phyloP scores from a whole-genome alignment of 345 rosid genomes.

The Acer negundo region DNA sequence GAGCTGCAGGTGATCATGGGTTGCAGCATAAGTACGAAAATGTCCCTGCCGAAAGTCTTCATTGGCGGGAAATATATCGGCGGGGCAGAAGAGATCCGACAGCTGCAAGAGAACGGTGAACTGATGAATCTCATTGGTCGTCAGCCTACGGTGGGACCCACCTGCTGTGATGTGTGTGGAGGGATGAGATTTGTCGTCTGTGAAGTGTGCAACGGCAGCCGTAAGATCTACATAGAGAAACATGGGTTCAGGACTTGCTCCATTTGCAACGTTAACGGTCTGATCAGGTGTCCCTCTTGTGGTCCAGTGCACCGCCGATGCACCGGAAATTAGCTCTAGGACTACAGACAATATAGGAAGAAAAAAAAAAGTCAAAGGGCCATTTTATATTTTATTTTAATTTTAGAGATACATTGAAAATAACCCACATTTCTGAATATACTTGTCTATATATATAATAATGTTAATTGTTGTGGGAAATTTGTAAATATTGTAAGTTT shows the following conservation, averaged over 20 bases:
- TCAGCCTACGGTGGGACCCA: constrained; percentile 27
- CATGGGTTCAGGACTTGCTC: constrained; percentile 46
- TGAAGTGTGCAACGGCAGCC: constrained; percentile 57
- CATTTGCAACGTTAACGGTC: constrained; percentile 49
- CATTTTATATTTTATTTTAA: too few species aligned
- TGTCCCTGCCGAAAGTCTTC: constrained; percentile 48
- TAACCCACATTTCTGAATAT: not conserved
- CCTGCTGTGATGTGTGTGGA: constrained; percentile 43
- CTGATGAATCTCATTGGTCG: constrained; percentile 36
- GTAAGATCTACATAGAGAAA: constrained; percentile 49
- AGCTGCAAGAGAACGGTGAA: constrained; percentile 49
- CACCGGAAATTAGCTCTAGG: constrained; percentile 5
- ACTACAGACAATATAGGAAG: not conserved
- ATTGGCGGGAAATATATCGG: constrained; percentile 52
- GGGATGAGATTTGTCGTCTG: constrained; percentile 61
- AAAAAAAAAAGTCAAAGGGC: not conserved
- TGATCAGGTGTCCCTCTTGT: constrained; percentile 46
- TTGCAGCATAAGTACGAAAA: not conserved
- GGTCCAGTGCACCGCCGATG: constrained; percentile 25
- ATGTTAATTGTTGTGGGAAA: not conserved
- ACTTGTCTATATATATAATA: not conserved
- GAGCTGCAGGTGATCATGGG: constrained; percentile 57
- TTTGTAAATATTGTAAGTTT: not conserved
- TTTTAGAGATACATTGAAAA: not conserved
- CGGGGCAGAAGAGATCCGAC: constrained; percentile 48